Base-by-base conservation (phyloP, 495 filamentous ascomycete genomes). In the Aspergillus homomorphus region DNA sequence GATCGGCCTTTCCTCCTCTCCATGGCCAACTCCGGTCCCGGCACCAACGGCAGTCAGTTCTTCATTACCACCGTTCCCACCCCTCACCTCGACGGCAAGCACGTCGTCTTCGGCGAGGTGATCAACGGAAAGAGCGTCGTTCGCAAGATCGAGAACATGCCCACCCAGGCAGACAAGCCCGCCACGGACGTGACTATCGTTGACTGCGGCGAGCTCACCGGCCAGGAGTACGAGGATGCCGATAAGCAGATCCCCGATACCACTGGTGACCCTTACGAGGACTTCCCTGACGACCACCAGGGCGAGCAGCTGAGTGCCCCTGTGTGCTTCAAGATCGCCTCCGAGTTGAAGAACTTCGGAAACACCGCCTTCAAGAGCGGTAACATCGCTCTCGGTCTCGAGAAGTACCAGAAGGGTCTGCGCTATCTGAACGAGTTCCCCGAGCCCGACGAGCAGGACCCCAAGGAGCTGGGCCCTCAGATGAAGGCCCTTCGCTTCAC, bases 321-420 rank as follows among this genome's bases (percentile, higher is more conserved):
- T 10, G 62, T 73, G 20, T 70, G 66, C 57, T 77, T 71, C 66
- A 83, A 87, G 70, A 91, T 99, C 62, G 91, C 90, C 2, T 76
- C 80, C n/a, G 89, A 89, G 62, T 83, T 96, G 64, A 98, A 98
- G 77, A 89, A 88, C 19, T 93, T 88, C 64, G 93, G 93, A 53
- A 97, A 96, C 77, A 83, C 82, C 62, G 92, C 92, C 0, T 98
- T 96, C 83, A 96, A 96, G 81, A 73, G 69, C 18, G 82, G 83
- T 22, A 81, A 96, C 64, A 67, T 88, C 30, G 68, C 76, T 38
- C 76, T 89, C 21, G 93, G 87, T 12, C 78, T 98, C 22, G 89
- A 89, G 44, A 99, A 99, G 78, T 99, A 99, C 77, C 89, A 96
- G 74, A 99, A 99, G 77, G 92, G 84, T n/a, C 73, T 99, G 54